Evolutionary conservation across 768 basidiomycete species (phyloP), one percentile per base, ranked within the genome.

Genomic region (Tephrocybe rancida): DNA sequence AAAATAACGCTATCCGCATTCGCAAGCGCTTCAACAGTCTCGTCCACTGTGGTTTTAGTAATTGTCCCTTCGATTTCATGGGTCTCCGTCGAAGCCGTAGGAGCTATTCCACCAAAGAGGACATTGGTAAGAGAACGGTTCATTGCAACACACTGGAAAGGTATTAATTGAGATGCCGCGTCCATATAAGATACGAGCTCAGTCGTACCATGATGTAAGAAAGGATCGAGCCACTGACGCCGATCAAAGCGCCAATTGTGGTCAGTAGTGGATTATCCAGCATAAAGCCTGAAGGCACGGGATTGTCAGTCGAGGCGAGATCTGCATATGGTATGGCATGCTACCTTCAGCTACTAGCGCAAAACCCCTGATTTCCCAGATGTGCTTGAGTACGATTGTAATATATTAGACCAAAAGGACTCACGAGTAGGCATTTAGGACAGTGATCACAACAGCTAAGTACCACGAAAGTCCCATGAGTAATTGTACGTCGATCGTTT

Each of bases 391-490:
- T 11, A 30, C 43, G 6, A 55, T 49, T 37, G 51, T 30, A 30
- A 21, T 19, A 21, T 55, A 34, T 19, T 30, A 1, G 11, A 37
- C 29, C 9, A 24, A 48, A 10, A 30, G 39, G 24, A 67, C 74
- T 67, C 42, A 80, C 78, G 89, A 91, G 70, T 94, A 95, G 11
- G 92, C 91, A 65, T 95, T 95, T 55, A 95, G 67, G 16, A 95
- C 92, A 5, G 92, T 94, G 43, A 95, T 94, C 4, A 95, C 88
- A 27, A 95, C 92, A 47, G 92, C 90, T 92, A 61, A n/a, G n/a
- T n/a, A n/a, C 18, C 54, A 39, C 37, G 7, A 32, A 46, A 30
- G 3, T 43, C 39, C 3, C 21, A 44, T 61, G 25, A 60, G 61
- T 51, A 27, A 34, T 32, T 35, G 43, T 53, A 52, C 9, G 30